Evolutionary conservation across 2,329 filamentous ascomycete genomes (phyloP), one percentile per base, ranked within the genome.

Genomic region (Diplodia intermedia): DNA sequence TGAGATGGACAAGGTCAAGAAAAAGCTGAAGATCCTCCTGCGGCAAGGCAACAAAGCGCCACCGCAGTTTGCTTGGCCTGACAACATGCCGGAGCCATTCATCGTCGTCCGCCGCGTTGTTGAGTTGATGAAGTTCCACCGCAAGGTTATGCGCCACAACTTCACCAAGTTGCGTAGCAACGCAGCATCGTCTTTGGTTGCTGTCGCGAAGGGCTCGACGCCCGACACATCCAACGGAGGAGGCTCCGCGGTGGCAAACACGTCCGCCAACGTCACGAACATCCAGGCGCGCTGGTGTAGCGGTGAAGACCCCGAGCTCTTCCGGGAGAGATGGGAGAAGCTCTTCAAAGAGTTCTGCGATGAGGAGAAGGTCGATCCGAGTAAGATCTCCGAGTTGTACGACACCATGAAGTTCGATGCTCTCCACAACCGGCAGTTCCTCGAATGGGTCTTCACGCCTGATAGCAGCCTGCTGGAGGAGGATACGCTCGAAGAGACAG

Each of bases 341-440:
- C 86, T 99, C 1, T 99, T 99, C 80, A 88, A 90, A 57, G 95
- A 99, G 77, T 99, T 99, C 75, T 95, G 91, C 72, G 96, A 99
- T 78, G 91, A 92, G 1, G 95, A 99, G 75, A 99, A 99, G 82
- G 93, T 98, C 20, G 95, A 99, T 79, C 96, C 96, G 20, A 97
- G 94, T 84, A 99, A 99, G 82, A 94, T 99, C 70, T 97, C 93
- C 5, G 95, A 99, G 81, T 86, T 99, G 2, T 99, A 99, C 78
- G 95, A 99, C 79, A 98, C 94, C 23, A 98, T 99, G 95, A 99
- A 99, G 79, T 99, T 98, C 71, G 95, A 99, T 78, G 95, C 95
- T 1, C 85, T 99, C 15, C 96, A 99, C 80, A 99, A 99, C 76
- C 89, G 95, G 2, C 92, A 93, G 70, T 99, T 99, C 75, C 83